These are phyloP conservation scores for Mortierella antarctica DNA, from an alignment of 192 early-diverging fungal genomes.

Conservation along the genomic window DNA sequence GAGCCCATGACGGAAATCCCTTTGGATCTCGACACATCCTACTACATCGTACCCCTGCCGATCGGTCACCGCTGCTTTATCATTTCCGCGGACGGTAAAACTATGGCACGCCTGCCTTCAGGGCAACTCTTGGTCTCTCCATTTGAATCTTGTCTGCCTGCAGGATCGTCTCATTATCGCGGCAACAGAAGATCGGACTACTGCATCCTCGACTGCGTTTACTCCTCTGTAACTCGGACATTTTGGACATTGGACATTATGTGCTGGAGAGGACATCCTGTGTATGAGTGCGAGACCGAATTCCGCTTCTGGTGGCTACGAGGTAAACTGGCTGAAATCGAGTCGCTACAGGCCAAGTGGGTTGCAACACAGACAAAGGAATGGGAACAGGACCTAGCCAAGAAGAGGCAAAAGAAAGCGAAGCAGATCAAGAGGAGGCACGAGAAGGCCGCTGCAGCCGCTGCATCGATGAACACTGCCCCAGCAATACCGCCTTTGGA, in stretches of 20 bases:
- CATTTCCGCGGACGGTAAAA: conserved; percentile 60
- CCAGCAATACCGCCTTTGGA: neutral
- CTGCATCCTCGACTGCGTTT: conserved; percentile 70
- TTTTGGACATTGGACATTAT: conserved; percentile 70
- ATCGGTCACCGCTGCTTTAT: conserved; percentile 68
- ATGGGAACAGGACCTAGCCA: conserved; percentile 27
- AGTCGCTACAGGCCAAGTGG: conserved; percentile 45
- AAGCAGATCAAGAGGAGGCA: conserved; percentile 24
- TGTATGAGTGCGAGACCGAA: conserved; percentile 71
- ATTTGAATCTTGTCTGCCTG: conserved; percentile 65
- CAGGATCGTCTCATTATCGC: conserved; percentile 57
- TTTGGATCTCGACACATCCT: conserved; percentile 57
- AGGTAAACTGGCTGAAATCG: conserved; percentile 60
- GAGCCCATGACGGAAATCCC: conserved; percentile 64
- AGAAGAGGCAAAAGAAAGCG: conserved; percentile 27
- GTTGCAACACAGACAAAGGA: conserved; percentile 35
- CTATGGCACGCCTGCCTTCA: conserved; percentile 20
- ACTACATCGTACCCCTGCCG: conserved; percentile 65
- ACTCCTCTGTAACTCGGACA: conserved; percentile 58
- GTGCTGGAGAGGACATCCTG: conserved; percentile 72
- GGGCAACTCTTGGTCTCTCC: conserved; percentile 29
- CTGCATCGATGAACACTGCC: conserved; percentile 17
- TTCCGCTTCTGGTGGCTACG: conserved; percentile 67
- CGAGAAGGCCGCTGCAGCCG: conserved; percentile 25
- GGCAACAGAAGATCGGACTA: conserved; percentile 64